These are phyloP conservation scores for Cladorrhinum sp. DNA, from an alignment of 2,329 filamentous ascomycete species.

Conservation along the genomic window DNA sequence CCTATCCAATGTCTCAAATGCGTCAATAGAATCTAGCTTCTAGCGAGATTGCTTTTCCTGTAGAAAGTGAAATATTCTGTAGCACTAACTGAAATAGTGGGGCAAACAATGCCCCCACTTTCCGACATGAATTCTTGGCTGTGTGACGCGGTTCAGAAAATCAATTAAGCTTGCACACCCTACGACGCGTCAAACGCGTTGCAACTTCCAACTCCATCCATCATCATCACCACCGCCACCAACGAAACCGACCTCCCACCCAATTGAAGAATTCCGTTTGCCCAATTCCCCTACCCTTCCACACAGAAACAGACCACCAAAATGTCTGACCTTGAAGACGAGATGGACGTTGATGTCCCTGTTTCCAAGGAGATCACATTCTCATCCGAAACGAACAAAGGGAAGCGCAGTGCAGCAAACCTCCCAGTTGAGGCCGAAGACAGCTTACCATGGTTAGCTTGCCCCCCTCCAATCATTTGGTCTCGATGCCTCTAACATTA, in stretches of 20 bases:
- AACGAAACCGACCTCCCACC: too few species aligned
- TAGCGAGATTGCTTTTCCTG: too few species aligned
- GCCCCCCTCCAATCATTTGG: background rate
- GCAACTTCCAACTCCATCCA: background rate
- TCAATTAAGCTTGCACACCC: background rate
- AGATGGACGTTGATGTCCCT: constrained; percentile 59
- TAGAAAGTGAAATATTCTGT: background rate
- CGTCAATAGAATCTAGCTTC: too few species aligned
- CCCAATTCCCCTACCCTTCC: too few species aligned
- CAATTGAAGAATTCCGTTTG: too few species aligned
- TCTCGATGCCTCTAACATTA: constrained; percentile 1
- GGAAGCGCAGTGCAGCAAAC: constrained; percentile 89
- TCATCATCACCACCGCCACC: too few species aligned
- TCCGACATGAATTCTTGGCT: background rate
- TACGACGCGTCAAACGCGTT: constrained; percentile 12
- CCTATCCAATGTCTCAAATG: too few species aligned
- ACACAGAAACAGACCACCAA: constrained; percentile 18
- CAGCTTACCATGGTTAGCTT: constrained; percentile 77
- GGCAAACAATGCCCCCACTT: background rate
- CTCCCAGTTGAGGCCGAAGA: constrained; percentile 92
- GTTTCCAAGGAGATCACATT: constrained; percentile 58
- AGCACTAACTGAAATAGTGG: background rate
- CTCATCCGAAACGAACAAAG: constrained; percentile 74
- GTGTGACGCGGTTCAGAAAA: background rate
- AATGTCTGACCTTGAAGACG: constrained; percentile 61